phyloP scores from a whole-genome alignment of 306 rosid species.

The Rosa persica region DNA sequence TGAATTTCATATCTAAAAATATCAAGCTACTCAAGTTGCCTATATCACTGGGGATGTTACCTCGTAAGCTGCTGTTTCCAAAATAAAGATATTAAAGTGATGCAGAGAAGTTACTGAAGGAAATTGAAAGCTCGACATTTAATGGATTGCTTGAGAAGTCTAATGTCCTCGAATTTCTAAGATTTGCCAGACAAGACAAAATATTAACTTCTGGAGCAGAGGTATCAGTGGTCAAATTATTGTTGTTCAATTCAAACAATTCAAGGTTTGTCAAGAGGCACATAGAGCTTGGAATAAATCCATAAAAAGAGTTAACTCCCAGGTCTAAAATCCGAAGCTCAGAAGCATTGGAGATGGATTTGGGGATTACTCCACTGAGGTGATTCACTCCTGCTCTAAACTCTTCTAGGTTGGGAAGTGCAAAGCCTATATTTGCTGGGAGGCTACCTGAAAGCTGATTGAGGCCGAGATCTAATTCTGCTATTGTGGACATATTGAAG shows the following conservation, averaged over 20 bases:
- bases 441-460: conserved; percentile 26
- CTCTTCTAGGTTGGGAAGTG: neutral
- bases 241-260: rapidly evolving
- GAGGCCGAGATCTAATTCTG: rapidly evolving
- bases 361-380: conserved; percentile 13
- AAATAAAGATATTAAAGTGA: neutral
- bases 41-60: no score
- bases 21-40: no score
- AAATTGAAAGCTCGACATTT: neutral
- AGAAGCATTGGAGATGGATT: conserved; percentile 22
- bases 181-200: neutral
- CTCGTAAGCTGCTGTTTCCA: no score
- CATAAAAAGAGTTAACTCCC: neutral
- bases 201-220: neutral
- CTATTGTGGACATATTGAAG: conserved; percentile 22
- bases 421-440: conserved; percentile 5
- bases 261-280: neutral
- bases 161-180: neutral
- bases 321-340: neutral
- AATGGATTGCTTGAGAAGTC: neutral
- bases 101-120: neutral
- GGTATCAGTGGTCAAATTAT: conserved; percentile 5
- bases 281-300: conserved; percentile 1
- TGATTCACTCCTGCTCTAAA: neutral
- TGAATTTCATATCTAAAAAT: neutral